phyloP scores from a whole-genome alignment of 2,329 filamentous ascomycete genomes.

The Penicillium sp. region DNA sequence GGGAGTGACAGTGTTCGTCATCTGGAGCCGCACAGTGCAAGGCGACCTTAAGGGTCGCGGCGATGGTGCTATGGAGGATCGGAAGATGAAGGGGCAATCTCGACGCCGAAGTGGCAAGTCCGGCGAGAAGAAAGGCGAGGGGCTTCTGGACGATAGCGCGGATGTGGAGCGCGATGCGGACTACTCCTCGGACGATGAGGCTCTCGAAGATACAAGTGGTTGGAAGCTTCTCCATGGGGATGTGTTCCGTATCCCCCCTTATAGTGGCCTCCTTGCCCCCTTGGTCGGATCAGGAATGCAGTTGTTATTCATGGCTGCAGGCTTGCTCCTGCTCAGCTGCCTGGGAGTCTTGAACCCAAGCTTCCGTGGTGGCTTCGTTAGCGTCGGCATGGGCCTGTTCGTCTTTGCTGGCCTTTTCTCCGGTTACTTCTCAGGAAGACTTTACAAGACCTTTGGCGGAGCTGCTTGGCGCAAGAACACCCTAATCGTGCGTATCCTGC shows the following conservation, averaged over 20 bases:
- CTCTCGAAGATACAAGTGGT: constrained; percentile 74
- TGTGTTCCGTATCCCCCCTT: constrained; percentile 72
- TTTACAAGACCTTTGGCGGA: constrained; percentile 82
- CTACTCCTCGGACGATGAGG: constrained; percentile 65
- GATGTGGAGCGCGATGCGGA: constrained; percentile 55
- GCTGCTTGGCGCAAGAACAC: constrained; percentile 73
- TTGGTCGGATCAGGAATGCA: constrained; percentile 84
- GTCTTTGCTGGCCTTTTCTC: constrained; percentile 80
- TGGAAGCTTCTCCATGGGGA: constrained; percentile 90
- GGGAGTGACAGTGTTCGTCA: constrained; percentile 75
- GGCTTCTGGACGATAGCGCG: constrained; percentile 59
- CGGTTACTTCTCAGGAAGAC: constrained; percentile 78
- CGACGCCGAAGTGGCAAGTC: constrained; percentile 33
- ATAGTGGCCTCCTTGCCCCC: constrained; percentile 72
- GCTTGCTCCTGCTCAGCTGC: constrained; percentile 69
- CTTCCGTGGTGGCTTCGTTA: constrained; percentile 86
- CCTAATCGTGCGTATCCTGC: constrained; percentile 51
- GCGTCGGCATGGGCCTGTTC: constrained; percentile 78
- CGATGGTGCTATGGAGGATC: constrained; percentile 64
- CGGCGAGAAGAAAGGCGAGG: constrained; percentile 55
- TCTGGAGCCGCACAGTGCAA: constrained; percentile 73
- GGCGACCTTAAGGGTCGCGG: constrained; percentile 74
- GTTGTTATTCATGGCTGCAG: constrained; percentile 75
- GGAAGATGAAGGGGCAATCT: constrained; percentile 55
- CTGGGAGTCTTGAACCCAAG: constrained; percentile 79